A percentile compares a stretch with the other conserved stretches of the same genome.
phyloP scores from a whole-genome alignment of 208 protist genomes.

The Leishmania braziliensis region DNA sequence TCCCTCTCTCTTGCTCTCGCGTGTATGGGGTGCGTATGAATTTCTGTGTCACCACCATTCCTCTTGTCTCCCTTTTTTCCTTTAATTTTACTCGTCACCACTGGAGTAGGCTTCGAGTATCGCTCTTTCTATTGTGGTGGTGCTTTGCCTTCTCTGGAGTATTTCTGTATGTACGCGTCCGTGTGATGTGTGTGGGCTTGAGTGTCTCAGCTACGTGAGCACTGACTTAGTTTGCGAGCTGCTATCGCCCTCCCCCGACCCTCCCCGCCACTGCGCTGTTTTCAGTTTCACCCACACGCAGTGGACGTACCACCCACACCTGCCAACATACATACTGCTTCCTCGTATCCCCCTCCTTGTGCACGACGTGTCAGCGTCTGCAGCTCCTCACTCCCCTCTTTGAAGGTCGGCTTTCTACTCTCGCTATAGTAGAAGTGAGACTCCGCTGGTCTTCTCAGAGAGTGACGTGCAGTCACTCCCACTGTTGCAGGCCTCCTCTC shows the following conservation, averaged over 20 bases:
- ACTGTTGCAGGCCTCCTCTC: not conserved
- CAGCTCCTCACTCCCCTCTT: not conserved
- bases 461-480: not conserved
- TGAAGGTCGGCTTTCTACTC: not conserved
- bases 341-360: not conserved
- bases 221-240: not conserved
- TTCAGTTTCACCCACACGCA: not conserved
- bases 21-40: not conserved
- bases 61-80: not conserved
- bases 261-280: not conserved
- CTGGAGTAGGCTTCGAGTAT: not conserved
- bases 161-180: not conserved
- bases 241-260: not conserved
- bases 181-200: not conserved
- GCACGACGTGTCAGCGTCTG: not conserved
- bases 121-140: not conserved
- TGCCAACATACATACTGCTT: not conserved
- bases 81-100: not conserved
- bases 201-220: too few species aligned
- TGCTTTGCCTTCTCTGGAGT: not conserved
- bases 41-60: not conserved
- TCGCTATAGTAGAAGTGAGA: constrained; percentile 7
- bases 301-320: not conserved
- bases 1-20: not conserved
- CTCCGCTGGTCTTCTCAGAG: not conserved